Percentiles rank a stretch among this genome's conserved stretches.
Evolutionary conservation across 306 rosid species (phyloP).

Genomic region (Abrus precatorius): DNA sequence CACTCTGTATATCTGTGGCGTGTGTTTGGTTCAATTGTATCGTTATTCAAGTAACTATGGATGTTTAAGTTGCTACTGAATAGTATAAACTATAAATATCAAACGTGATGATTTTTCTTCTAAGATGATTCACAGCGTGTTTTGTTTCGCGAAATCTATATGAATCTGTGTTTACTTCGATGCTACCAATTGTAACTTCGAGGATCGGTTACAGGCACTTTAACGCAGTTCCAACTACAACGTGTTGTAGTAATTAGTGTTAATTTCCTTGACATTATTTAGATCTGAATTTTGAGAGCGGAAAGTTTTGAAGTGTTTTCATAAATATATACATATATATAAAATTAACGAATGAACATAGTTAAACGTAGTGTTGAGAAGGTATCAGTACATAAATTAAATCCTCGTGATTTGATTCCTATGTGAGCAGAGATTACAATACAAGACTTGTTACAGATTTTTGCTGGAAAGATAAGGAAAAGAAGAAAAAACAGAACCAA

Average conservation of each 20-base stretch:
- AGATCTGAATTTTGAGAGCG: constrained; percentile 7
- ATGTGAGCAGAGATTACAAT: constrained; percentile 37
- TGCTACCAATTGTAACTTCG: no score
- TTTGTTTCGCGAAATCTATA: not conserved
- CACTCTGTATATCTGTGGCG: not conserved
- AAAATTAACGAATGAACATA: not conserved
- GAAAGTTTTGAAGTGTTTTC: not conserved
- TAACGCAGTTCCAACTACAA: no score
- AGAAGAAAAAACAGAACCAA: constrained; percentile 1
- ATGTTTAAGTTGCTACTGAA: not conserved
- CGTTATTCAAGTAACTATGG: not conserved
- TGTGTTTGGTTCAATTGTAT: not conserved
- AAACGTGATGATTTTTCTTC: not conserved
- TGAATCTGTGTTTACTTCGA: no score
- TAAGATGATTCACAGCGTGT: not conserved
- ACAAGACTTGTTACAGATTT: constrained; percentile 30
- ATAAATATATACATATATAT: not conserved
- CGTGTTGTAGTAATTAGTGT: not conserved
- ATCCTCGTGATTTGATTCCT: constrained; percentile 49
- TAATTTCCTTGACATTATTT: not conserved
- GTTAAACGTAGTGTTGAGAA: constrained; percentile 12
- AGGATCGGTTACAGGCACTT: no score
- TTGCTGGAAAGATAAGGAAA: not conserved
- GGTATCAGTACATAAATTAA: constrained; percentile 1
- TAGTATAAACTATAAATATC: not conserved